Percentiles rank a stretch among this genome's conserved stretches.
These are phyloP conservation scores for Triticum urartu DNA, from an alignment of 176 grass and related monocot species.

Conservation along the genomic window DNA sequence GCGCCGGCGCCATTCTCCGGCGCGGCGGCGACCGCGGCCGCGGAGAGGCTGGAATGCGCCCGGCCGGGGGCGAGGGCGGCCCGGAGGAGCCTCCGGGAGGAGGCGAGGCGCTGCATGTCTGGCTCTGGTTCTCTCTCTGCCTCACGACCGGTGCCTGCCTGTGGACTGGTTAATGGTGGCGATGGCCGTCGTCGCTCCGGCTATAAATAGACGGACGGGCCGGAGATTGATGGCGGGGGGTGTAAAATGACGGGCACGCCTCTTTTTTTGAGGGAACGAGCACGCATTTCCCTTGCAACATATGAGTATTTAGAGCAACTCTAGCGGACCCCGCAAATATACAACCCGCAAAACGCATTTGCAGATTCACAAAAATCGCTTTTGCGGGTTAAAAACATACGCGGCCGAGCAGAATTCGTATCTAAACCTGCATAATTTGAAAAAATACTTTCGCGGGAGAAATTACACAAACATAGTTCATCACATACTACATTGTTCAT, in stretches of 20 bases:
- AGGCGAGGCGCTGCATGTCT: constrained; percentile 47
- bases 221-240: not conserved
- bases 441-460: too few relatives aligned
- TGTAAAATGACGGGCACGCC: not conserved
- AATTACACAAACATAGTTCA: too few relatives aligned
- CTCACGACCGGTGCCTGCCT: not conserved
- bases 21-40: constrained; percentile 12
- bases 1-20: constrained; percentile 19
- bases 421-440: too few relatives aligned
- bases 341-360: too few relatives aligned
- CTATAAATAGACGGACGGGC: constrained; percentile 44
- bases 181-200: not conserved
- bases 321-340: too few relatives aligned
- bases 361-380: too few relatives aligned
- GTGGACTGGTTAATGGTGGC: not conserved
- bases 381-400: too few relatives aligned
- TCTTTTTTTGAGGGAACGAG: too few relatives aligned
- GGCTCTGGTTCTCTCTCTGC: not conserved
- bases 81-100: constrained; percentile 45
- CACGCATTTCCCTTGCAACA: too few relatives aligned
- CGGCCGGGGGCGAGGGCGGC: constrained; percentile 38
- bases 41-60: constrained; percentile 47
- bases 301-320: too few relatives aligned
- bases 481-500: too few relatives aligned
- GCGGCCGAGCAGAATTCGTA: too few relatives aligned